Conservation (phyloP, 2,329 filamentous ascomycete genomes). For the Graphiopsis chlorocephala region DNA sequence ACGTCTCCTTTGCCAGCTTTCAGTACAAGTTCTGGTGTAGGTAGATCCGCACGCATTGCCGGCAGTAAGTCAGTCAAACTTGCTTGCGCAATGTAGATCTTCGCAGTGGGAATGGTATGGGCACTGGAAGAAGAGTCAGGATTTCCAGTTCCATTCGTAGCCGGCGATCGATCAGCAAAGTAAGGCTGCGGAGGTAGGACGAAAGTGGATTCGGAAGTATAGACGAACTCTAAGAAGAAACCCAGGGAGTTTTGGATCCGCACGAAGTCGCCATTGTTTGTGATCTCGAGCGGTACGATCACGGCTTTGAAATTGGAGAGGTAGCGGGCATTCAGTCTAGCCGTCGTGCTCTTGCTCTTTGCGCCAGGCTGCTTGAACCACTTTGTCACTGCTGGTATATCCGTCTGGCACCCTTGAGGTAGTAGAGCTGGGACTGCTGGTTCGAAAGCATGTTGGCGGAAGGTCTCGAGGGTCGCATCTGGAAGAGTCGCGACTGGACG, state of each 20-base stretch:
- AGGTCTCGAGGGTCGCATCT: conserved; percentile 38
- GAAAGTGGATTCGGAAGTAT: conserved; percentile 21
- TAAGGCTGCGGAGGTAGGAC: conserved; percentile 21
- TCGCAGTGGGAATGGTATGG: conserved; percentile 26
- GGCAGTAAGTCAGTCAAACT: conserved; percentile 66
- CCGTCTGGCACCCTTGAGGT: conserved; percentile 41
- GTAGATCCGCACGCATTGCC: conserved; percentile 62
- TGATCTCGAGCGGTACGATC: conserved; percentile 60
- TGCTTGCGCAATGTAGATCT: conserved; percentile 85
- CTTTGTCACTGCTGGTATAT: conserved; percentile 53
- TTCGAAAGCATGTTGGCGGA: conserved; percentile 54
- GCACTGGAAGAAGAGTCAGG: conserved; percentile 28
- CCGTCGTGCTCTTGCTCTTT: background rate
- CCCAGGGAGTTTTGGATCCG: conserved; percentile 61
- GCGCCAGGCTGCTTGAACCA: conserved; percentile 53
- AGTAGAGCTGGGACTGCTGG: conserved; percentile 54
- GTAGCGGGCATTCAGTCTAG: conserved; percentile 42
- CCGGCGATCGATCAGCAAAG: conserved; percentile 10
- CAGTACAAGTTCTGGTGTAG: conserved; percentile 62
- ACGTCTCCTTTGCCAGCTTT: conserved; percentile 72
- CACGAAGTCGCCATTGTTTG: conserved; percentile 48
- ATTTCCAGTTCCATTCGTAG: background rate
- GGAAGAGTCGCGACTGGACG: conserved; percentile 25
- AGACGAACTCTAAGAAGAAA: conserved; percentile 59
- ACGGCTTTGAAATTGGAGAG: conserved; percentile 47